These are phyloP conservation scores for Umbelopsis ramanniana DNA, from an alignment of 192 early-diverging fungal genomes.

Conservation along the genomic window DNA sequence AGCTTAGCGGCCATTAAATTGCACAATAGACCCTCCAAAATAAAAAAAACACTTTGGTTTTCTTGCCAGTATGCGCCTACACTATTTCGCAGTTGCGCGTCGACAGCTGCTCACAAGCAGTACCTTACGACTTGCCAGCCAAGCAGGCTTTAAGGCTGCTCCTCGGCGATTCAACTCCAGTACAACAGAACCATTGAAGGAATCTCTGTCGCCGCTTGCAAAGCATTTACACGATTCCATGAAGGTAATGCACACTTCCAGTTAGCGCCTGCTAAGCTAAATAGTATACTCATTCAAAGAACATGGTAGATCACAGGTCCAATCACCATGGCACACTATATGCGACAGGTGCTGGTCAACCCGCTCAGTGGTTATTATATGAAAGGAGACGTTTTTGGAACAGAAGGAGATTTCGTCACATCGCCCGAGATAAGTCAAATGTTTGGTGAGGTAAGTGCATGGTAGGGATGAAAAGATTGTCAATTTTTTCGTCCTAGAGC, in stretches of 20 bases:
- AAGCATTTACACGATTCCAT: constrained; percentile 64
- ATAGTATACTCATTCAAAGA: no score
- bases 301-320: constrained; percentile 62
- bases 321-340: constrained; percentile 84
- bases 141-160: neutral
- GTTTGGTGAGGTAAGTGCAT: constrained; percentile 85
- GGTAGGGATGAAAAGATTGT: neutral
- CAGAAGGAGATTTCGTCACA: constrained; percentile 92
- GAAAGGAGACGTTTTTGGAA: constrained; percentile 88
- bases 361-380: constrained; percentile 95
- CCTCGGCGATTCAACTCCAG: constrained; percentile 6
- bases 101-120: neutral
- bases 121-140: neutral
- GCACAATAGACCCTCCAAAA: neutral
- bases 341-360: constrained; percentile 85
- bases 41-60: no score
- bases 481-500: neutral
- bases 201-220: constrained; percentile 57
- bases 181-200: constrained; percentile 35
- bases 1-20: constrained; percentile 15
- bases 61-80: neutral
- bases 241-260: constrained; percentile 37
- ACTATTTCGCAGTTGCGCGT: neutral
- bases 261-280: no score
- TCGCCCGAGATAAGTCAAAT: constrained; percentile 98